phyloP scores from a whole-genome alignment of 1,284 basidiomycete species.

The Butyriboletus appendiculatus region DNA sequence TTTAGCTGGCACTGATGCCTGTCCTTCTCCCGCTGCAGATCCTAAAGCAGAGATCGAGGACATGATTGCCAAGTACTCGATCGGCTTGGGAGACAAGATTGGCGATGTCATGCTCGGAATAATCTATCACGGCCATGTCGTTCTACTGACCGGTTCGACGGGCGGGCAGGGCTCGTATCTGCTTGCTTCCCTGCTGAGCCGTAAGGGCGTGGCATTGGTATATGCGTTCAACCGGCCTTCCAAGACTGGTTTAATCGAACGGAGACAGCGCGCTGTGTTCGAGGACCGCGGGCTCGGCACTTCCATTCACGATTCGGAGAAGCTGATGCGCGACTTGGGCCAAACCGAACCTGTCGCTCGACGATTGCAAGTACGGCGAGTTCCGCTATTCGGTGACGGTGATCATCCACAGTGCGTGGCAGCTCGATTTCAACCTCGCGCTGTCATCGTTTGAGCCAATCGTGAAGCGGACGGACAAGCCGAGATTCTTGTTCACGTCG shows the following conservation, averaged over 20 bases:
- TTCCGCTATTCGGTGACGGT: slow-evolving; percentile 25
- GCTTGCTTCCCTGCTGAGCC: slow-evolving; percentile 23
- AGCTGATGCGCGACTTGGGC: slow-evolving; percentile 24
- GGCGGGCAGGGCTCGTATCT: slow-evolving; percentile 32
- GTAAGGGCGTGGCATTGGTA: slow-evolving; percentile 13
- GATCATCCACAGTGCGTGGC: slow-evolving; percentile 38
- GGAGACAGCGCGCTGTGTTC: slow-evolving; percentile 33
- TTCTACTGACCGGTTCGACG: slow-evolving; percentile 36
- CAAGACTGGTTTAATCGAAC: slow-evolving; percentile 10
- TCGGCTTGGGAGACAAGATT: slow-evolving; percentile 1
- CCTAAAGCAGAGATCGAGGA: slow-evolving; percentile 21
- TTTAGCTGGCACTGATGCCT: too few species aligned
- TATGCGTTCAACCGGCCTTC: slow-evolving; percentile 37
- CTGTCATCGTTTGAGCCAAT: slow-evolving; percentile 37
- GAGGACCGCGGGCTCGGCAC: neutral
- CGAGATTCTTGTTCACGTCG: slow-evolving; percentile 35
- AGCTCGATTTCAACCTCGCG: slow-evolving; percentile 39
- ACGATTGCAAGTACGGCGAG: slow-evolving; percentile 17
- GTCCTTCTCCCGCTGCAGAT: too few species aligned
- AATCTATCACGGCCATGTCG: too few species aligned
- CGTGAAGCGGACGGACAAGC: slow-evolving; percentile 27
- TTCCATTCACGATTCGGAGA: slow-evolving; percentile 2
- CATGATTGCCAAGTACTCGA: slow-evolving; percentile 29
- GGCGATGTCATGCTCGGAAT: too few species aligned
- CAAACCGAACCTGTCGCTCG: slow-evolving; percentile 27